These are phyloP conservation scores for Ilyonectria mors-panacis DNA, from an alignment of 2,329 filamentous ascomycete genomes.

Conservation along the genomic window DNA sequence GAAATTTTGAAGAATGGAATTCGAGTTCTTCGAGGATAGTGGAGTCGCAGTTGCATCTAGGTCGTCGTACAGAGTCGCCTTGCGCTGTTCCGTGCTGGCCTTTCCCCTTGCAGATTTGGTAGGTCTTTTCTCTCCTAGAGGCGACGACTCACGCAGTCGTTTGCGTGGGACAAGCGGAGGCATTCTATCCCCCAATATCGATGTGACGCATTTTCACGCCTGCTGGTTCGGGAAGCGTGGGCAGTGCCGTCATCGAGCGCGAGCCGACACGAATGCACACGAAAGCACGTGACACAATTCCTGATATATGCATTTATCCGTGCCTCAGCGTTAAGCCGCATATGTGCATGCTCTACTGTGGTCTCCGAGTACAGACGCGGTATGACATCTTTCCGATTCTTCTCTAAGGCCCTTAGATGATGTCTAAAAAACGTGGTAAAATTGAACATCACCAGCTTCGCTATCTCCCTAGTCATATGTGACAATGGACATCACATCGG, in stretches of 20 bases:
- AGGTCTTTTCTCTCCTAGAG: constrained; percentile 44
- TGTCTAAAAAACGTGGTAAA: not conserved
- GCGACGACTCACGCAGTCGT: constrained; percentile 67
- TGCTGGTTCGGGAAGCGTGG: not conserved
- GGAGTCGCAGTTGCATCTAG: constrained; percentile 67
- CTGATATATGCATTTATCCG: constrained; percentile 6
- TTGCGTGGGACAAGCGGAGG: constrained; percentile 79
- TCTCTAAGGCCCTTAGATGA: not conserved
- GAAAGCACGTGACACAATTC: constrained; percentile 39
- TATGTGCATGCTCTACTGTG: not conserved
- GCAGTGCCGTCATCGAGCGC: constrained; percentile 32
- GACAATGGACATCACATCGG: not conserved
- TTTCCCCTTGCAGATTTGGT: constrained; percentile 48
- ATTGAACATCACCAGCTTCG: constrained; percentile 2
- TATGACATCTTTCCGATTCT: no score
- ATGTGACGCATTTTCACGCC: constrained; percentile 32
- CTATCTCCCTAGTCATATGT: not conserved
- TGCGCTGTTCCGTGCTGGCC: constrained; percentile 55
- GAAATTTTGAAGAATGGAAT: constrained; percentile 60
- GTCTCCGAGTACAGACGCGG: no score
- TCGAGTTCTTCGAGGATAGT: constrained; percentile 59
- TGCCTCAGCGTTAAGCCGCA: not conserved
- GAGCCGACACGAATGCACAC: constrained; percentile 36
- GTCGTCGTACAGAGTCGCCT: constrained; percentile 73
- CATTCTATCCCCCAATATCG: constrained; percentile 61